Evolutionary conservation across 257 asterid genomes (phyloP), one percentile per base, ranked within the genome.

Genomic region (Plantago major): DNA sequence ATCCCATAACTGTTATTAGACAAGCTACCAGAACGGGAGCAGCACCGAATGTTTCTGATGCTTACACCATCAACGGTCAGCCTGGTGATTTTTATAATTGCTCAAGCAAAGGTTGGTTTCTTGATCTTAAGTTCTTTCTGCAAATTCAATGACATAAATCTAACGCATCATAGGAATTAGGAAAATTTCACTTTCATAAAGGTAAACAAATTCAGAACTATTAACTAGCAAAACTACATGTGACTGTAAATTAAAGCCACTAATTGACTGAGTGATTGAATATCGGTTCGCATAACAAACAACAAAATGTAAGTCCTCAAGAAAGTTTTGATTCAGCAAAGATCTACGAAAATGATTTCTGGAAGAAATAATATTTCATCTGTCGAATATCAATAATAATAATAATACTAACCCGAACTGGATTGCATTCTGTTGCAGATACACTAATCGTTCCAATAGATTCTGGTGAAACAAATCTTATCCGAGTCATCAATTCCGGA

Each of bases 81-180:
- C 97, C 97, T 7, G 97, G 97, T 44, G 97, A 89, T 69, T 87
- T 89, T 46, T 82, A 80, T 73, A 86, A 79, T 40, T 89, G 97
- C 78, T 89, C 97, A 26, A 84, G 77, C 79, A 58, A 73, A 72
- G 96, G 95, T 85, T 74, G 45, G 78, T 66, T 68, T 57, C 60
- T n/a, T 16, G 28, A 54, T 72, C 60, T 48, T 42, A 37, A 17
- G 22, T 18, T 28, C 42, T 60, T 13, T 19, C 33, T 28, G n/a
- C 18, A 17, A 44, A 16, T 28, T 17, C 26, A 22, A 22, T 55
- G 30, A 15, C 42, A 1, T 30, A 45, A 16, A 38, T 28, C 42
- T 6, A 50, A 30, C 14, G 40, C 40, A 33, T 7, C 40, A 5
- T 33, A 4, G 3, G 40, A 33, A 33, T 4, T 4, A 0, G 40